phyloP scores from a whole-genome alignment of 345 rosid species.

The Cardamine resedifolia region DNA sequence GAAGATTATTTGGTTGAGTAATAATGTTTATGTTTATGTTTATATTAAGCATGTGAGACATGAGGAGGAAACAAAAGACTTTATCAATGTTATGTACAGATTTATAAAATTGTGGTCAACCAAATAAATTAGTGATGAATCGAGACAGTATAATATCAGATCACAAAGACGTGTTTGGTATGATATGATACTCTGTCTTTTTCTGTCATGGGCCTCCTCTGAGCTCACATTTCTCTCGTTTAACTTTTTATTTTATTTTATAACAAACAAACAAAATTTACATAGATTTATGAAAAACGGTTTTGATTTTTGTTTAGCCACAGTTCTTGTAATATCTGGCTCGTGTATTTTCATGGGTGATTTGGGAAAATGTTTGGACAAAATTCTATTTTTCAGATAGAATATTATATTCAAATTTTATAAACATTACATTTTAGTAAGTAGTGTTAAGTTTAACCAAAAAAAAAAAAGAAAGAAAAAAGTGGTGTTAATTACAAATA shows the following conservation, averaged over 20 bases:
- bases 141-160: conserved; percentile 14
- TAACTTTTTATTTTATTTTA: neutral
- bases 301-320: neutral
- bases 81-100: neutral
- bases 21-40: conserved; percentile 3
- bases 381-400: neutral
- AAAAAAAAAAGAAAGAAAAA: too few relatives aligned
- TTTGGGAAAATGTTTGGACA: neutral
- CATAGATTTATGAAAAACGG: neutral
- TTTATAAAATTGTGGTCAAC: conserved; percentile 21
- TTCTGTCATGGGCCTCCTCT: conserved; percentile 4
- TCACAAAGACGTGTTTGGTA: conserved; percentile 34
- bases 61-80: conserved; percentile 13
- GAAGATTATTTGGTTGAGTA: neutral
- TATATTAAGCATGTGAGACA: conserved; percentile 20
- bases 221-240: conserved; percentile 35
- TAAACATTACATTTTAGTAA: neutral
- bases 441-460: neutral
- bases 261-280: neutral
- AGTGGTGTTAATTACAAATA: neutral
- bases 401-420: neutral
- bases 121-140: conserved; percentile 1
- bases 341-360: neutral
- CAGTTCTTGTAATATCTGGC: neutral
- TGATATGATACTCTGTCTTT: conserved; percentile 23